These are phyloP conservation scores for Crithidia bombi DNA, from an alignment of 208 protist genomes.

Conservation along the genomic window DNA sequence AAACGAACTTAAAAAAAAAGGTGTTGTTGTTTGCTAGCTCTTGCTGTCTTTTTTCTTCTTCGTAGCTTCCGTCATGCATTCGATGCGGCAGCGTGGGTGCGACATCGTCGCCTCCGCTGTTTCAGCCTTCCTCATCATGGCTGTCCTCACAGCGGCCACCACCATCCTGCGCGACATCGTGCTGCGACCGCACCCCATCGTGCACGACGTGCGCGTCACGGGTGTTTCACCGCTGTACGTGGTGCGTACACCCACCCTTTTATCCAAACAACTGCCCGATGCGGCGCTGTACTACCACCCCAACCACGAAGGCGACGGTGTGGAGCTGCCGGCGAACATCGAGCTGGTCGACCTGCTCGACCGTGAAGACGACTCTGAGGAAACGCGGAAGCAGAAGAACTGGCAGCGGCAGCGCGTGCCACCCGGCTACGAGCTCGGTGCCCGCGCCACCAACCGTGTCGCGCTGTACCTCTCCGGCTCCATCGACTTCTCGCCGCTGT, in stretches of 20 bases:
- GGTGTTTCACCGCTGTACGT: slow-evolving; percentile 31
- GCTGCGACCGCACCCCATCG: slow-evolving; percentile 29
- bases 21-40: too few species aligned
- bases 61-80: slow-evolving; percentile 40
- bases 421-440: slow-evolving; percentile 3
- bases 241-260: slow-evolving; percentile 23
- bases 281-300: slow-evolving; percentile 20
- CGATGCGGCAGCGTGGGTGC: slow-evolving; percentile 44
- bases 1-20: slow-evolving; percentile 2
- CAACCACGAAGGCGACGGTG: background rate
- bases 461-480: slow-evolving; percentile 39
- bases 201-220: slow-evolving; percentile 36
- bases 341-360: slow-evolving; percentile 11
- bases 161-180: slow-evolving; percentile 42
- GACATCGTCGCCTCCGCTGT: slow-evolving; percentile 46
- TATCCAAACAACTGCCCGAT: slow-evolving; percentile 11
- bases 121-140: slow-evolving; percentile 35
- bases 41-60: background rate
- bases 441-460: slow-evolving; percentile 41
- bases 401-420: slow-evolving; percentile 28
- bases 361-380: slow-evolving; percentile 18
- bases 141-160: slow-evolving; percentile 36
- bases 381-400: slow-evolving; percentile 18
- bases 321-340: slow-evolving; percentile 22
- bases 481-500: slow-evolving; percentile 55